phyloP scores from a whole-genome alignment of 192 early-diverging fungal species.

The Linnemannia zychae region DNA sequence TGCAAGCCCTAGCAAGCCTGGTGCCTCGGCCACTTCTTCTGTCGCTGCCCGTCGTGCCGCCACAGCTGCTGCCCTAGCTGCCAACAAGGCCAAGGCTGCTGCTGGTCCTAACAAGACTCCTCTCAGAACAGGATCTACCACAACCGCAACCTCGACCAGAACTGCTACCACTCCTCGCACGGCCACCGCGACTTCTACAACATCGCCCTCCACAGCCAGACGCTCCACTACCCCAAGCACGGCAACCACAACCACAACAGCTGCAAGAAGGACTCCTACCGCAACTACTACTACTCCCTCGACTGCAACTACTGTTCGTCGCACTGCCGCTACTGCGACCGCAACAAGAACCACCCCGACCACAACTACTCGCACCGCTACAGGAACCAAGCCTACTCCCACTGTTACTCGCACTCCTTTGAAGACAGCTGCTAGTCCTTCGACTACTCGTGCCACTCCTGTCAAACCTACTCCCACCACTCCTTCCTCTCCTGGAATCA shows the following conservation, averaged over 20 bases:
- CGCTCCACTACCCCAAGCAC: conserved; percentile 13
- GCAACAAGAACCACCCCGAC: conserved; percentile 17
- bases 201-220: conserved; percentile 11
- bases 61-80: conserved; percentile 18
- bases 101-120: conserved; percentile 16
- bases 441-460: conserved; percentile 2
- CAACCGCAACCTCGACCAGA: neutral
- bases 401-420: conserved; percentile 12
- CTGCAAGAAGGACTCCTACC: conserved; percentile 9
- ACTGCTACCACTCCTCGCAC: conserved; percentile 1
- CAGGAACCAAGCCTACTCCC: neutral
- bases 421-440: neutral
- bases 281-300: conserved; percentile 8
- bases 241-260: neutral
- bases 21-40: conserved; percentile 2
- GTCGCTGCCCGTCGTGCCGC: conserved; percentile 38
- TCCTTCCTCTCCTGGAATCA: conserved; percentile 10
- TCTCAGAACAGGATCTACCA: neutral
- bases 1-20: conserved; percentile 26
- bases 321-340: conserved; percentile 12
- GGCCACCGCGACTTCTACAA: neutral
- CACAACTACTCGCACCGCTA: conserved; percentile 10
- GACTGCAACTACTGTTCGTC: conserved; percentile 7
- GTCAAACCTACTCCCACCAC: conserved; percentile 7
- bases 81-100: conserved; percentile 31